Percentiles rank a stretch among this genome's conserved stretches.
These are phyloP conservation scores for Cadophora malorum DNA, from an alignment of 2,329 filamentous ascomycete species.

Conservation along the genomic window DNA sequence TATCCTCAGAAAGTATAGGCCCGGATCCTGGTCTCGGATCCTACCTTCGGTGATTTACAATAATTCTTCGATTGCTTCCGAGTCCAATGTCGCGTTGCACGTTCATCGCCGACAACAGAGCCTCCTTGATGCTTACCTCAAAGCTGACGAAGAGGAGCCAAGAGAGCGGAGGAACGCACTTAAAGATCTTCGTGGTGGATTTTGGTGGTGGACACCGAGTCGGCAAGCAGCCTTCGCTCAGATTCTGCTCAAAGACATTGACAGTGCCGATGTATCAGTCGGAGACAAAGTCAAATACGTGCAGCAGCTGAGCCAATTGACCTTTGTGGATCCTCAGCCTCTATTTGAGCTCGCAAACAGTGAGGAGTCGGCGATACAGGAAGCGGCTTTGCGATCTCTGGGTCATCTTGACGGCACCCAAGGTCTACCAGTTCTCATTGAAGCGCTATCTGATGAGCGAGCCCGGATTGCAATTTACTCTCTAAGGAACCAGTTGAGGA, in stretches of 20 bases:
- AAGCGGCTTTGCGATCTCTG: conserved; percentile 23
- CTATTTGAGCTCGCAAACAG: conserved; percentile 17
- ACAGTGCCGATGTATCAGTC: conserved; percentile 1
- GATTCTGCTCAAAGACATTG: conserved; percentile 24
- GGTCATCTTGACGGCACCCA: conserved; percentile 22
- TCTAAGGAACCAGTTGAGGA: conserved; percentile 12
- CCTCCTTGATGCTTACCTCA: conserved; percentile 20
- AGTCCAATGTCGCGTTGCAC: conserved; percentile 3
- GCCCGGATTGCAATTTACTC: conserved; percentile 30
- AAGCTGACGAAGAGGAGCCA: background rate
- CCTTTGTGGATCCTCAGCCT: conserved; percentile 4
- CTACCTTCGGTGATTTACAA: conserved; percentile 11
- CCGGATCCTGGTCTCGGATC: conserved; percentile 12
- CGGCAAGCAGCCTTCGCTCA: conserved; percentile 24
- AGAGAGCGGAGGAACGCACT: conserved; percentile 21
- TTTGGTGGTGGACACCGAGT: conserved; percentile 28
- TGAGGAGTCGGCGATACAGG: conserved; percentile 16
- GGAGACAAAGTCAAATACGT: conserved; percentile 20
- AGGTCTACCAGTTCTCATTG: conserved; percentile 24
- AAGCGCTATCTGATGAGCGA: conserved; percentile 23
- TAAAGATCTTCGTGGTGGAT: conserved; percentile 9
- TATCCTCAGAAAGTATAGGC: conserved; percentile 7
- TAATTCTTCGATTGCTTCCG: background rate
- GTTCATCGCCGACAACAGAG: conserved; percentile 23
- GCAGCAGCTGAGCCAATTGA: conserved; percentile 21